Evolutionary conservation across 768 basidiomycete genomes (phyloP).

Genomic region (Panaeolus papilionaceus): DNA sequence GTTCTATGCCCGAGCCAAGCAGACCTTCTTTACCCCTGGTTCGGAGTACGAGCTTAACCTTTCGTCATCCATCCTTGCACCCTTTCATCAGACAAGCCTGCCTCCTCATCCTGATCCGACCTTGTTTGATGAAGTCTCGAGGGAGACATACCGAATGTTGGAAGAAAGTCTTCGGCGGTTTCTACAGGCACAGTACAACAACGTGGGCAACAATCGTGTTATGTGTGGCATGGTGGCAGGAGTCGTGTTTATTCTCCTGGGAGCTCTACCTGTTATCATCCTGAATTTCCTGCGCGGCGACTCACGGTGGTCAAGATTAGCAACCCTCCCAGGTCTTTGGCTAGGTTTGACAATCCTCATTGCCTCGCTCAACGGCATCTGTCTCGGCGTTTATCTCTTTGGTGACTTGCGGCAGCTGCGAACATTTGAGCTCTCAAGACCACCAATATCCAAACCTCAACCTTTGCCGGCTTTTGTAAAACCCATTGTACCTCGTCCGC

Average conservation of each 20-base stretch:
- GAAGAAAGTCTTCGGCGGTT: slow-evolving; percentile 70
- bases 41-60: slow-evolving; percentile 77
- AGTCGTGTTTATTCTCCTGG: slow-evolving; percentile 50
- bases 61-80: slow-evolving; percentile 67
- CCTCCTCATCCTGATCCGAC: slow-evolving; percentile 68
- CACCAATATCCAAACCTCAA: slow-evolving; percentile 61
- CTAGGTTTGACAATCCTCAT: slow-evolving; percentile 67
- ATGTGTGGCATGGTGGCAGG: slow-evolving; percentile 75
- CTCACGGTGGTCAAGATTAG: slow-evolving; percentile 62
- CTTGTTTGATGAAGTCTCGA: slow-evolving; percentile 63
- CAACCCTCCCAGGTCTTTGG: slow-evolving; percentile 73
- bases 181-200: slow-evolving; percentile 70
- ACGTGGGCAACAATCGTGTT: slow-evolving; percentile 73
- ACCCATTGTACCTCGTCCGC: slow-evolving; percentile 25
- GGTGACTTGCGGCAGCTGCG: slow-evolving; percentile 81
- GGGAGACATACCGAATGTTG: slow-evolving; percentile 64
- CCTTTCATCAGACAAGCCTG: slow-evolving; percentile 53
- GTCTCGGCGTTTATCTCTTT: slow-evolving; percentile 79
- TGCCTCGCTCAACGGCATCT: slow-evolving; percentile 73
- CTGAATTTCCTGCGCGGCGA: slow-evolving; percentile 52
- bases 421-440: slow-evolving; percentile 78
- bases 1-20: slow-evolving; percentile 81
- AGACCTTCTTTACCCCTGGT: slow-evolving; percentile 80
- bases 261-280: slow-evolving; percentile 53
- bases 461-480: slow-evolving; percentile 38